Base-by-base conservation (phyloP, 2,329 filamentous ascomycete species). In the Fusarium sp. region DNA sequence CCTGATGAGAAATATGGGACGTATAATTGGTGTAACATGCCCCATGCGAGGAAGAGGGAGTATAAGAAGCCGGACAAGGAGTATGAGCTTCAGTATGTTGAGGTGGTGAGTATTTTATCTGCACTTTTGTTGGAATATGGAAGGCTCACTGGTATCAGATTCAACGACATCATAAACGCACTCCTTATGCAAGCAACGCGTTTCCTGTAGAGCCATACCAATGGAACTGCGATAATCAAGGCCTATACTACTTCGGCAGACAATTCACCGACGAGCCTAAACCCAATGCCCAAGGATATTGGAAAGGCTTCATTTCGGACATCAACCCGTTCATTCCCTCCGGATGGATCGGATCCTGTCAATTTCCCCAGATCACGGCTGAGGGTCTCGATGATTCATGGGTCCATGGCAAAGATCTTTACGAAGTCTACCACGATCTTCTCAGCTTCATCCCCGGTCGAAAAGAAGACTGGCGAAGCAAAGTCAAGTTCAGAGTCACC, bases 1-100 rank as follows among this genome's bases (percentile, higher is more conserved):
- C 87, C 91, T 0, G 80, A 84, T 57, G 76, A 79, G 1, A 72
- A 82, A 40, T 91, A 92, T 79, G 88, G 88, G 8, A 84, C 82
- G 2, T 94, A 94, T 80, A 94, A 95, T 78, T 95, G 86, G 85
- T 96, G 93, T 80, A 94, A 96, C 76, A 96, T 96, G 92, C 93
- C 93, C 1, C 93, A 95, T 80, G 91, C 92, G n/a, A 86, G 92
- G 32, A 81, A 78, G 24, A 79, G 80, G 16, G 91, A 93, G 74
- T 96, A 96, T 75, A 78, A 84, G 16, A 84, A 80, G 65, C 82
- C 86, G 0, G 73, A 81, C 2, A 69, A 79, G 0, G 86, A 86
- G n/a, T 94, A 88, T 76, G 83, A 89, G 72, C 81, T 96, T 53
- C 81, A 86, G 74, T 95, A 94, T 76, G 92, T 95, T 10, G 92